Evolutionary conservation across 2,329 filamentous ascomycete genomes (phyloP), one percentile per base, ranked within the genome.

Genomic region (Rhynchosporium graminicola): DNA sequence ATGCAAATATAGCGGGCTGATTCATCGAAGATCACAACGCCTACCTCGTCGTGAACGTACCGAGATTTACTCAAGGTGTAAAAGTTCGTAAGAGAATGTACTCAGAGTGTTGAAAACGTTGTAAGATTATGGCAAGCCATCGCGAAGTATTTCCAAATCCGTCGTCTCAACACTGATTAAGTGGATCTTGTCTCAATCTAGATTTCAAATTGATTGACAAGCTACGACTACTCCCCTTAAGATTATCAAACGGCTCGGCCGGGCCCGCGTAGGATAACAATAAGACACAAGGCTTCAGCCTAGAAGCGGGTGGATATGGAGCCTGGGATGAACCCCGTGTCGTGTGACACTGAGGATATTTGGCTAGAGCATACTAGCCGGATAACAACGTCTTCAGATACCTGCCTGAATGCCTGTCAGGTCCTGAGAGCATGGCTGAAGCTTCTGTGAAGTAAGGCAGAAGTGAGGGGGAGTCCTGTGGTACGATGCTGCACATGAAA

Each of bases 401-500:
- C n/a, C 26, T 42, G 51, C 9, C 36, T 40, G 51, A 42, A 42
- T 20, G 40, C 3, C 10, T 26, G 10, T 38, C 28, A 54, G 33
- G 33, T n/a, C 20, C 6, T 40, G 33, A 40, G 51, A 54, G 51
- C 26, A 43, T 33, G 42, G n/a, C 29, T 51, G 12, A 42, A 43
- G 57, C 33, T n/a, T 29, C 33, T 29, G 20, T 10, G 9, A 10
- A 36, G 33, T 42, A 31, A 51, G 57, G 36, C 52, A 36, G 42
- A 6, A 40, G 36, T 42, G 51, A 54, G 20, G 20, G 33, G 9
- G 4, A 4, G 3, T 9, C 7, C 12, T 54, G 10, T 36, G 43
- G 48, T 42, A 45, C 38, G 26, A 15, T 7, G 51, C 51, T 43
- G 26, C 33, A 60, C 51, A 48, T 65, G 63, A 65, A 65, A 65